Evolutionary conservation across 257 asterid species (phyloP).

Genomic region (Misopates orontium): DNA sequence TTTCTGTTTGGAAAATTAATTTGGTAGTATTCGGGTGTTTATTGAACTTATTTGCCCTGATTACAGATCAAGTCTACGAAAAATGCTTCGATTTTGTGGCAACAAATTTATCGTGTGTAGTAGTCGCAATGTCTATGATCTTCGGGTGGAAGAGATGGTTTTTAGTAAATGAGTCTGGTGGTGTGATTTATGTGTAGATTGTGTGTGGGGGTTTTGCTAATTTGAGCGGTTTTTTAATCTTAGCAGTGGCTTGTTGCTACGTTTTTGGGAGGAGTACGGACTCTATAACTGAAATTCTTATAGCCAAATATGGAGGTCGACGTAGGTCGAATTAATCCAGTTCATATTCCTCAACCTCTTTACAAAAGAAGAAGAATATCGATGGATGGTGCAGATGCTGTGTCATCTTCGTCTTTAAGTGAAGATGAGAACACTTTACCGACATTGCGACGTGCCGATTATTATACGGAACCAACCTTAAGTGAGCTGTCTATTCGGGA

Average conservation of each 20-base stretch:
- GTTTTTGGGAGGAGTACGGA: constrained; percentile 13
- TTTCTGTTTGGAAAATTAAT: no score
- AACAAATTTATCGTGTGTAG: not conserved
- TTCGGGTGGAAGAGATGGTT: not conserved
- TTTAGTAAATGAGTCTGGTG: not conserved
- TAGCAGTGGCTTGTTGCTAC: constrained; percentile 27
- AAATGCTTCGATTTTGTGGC: not conserved
- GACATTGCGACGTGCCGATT: constrained; percentile 54
- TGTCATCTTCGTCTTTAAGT: constrained; percentile 29
- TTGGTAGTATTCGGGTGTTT: not conserved
- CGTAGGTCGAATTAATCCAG: constrained; percentile 28
- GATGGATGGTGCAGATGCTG: constrained; percentile 33
- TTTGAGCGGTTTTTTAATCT: constrained; percentile 18
- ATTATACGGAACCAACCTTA: constrained; percentile 73
- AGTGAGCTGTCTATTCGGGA: constrained; percentile 73
- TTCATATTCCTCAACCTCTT: constrained; percentile 38
- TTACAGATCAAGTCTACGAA: not conserved
- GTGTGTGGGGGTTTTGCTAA: no score
- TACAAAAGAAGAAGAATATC: constrained; percentile 70
- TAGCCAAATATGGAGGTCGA: constrained; percentile 49
- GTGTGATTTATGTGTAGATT: constrained; percentile 1
- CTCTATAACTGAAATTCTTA: constrained; percentile 20
- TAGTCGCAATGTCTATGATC: not conserved
- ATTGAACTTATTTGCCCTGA: not conserved
- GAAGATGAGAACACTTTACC: constrained; percentile 53